Conservation (phyloP, 2,329 filamentous ascomycete species). For the Trichoderma sp. region DNA sequence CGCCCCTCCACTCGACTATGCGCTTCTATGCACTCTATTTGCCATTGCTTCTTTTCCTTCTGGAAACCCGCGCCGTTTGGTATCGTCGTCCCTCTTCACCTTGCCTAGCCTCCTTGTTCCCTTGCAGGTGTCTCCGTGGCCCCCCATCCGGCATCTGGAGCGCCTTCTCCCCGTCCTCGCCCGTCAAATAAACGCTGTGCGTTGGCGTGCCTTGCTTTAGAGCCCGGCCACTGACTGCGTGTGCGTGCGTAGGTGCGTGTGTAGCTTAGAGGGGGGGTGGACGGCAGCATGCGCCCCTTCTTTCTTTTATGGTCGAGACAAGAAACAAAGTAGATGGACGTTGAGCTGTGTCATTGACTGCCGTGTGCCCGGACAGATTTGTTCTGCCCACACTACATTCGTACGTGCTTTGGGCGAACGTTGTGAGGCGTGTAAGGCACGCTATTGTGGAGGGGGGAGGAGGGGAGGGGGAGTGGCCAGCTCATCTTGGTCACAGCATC, state of each 20-base stretch:
- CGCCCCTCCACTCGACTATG: conserved; percentile 13
- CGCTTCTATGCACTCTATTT: neutral
- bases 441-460: neutral
- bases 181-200: conserved; percentile 15
- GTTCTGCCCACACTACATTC: neutral
- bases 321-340: no score
- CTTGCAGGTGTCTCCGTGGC: conserved; percentile 14
- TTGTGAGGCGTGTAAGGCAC: no score
- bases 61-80: conserved; percentile 11
- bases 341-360: conserved; percentile 9
- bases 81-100: neutral
- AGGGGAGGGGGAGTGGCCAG: conserved; percentile 16
- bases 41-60: conserved; percentile 18
- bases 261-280: neutral
- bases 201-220: conserved; percentile 23
- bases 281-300: conserved; percentile 6
- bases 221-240: no score
- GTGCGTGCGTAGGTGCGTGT: neutral
- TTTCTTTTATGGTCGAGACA: conserved; percentile 7
- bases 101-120: conserved; percentile 11
- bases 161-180: neutral
- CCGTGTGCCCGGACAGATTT: conserved; percentile 25
- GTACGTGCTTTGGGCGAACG: no score
- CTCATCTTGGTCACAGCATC: conserved; percentile 24
- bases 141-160: neutral